phyloP scores from a whole-genome alignment of 129 eudicot genomes.

The Scalesia atractyloides region DNA sequence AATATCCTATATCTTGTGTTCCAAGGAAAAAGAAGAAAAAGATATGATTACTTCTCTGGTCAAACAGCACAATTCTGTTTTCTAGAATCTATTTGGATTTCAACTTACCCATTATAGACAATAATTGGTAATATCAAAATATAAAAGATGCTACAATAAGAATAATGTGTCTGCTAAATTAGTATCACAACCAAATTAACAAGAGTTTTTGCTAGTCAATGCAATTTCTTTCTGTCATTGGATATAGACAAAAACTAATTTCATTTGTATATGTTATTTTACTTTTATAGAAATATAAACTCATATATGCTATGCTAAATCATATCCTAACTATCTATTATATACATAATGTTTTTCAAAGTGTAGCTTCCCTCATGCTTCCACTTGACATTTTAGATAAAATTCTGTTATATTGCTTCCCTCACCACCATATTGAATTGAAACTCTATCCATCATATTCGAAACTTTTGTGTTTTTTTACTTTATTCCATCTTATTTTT shows the following conservation, averaged over 20 bases:
- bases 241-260: too few species aligned
- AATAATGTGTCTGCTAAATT: neutral
- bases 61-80: slow-evolving; percentile 24
- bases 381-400: slow-evolving; percentile 1
- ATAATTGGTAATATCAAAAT: slow-evolving; percentile 17
- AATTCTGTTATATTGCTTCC: neutral
- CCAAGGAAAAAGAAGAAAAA: slow-evolving; percentile 1
- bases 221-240: slow-evolving; percentile 2
- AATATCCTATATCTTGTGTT: slow-evolving; percentile 9
- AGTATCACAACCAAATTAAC: neutral
- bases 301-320: slow-evolving; percentile 1
- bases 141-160: slow-evolving; percentile 24
- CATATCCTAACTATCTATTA: slow-evolving; percentile 15
- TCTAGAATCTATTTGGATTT: slow-evolving; percentile 16
- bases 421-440: neutral
- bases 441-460: slow-evolving; percentile 3
- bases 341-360: too few species aligned
- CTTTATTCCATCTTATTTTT: neutral
- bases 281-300: neutral
- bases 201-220: neutral
- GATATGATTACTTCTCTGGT: slow-evolving; percentile 13
- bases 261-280: too few species aligned
- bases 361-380: slow-evolving; percentile 2
- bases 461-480: neutral
- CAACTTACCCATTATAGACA: slow-evolving; percentile 17